A percentile compares a stretch with the other conserved stretches of the same genome.
These are phyloP conservation scores for Blastomyces parvus DNA, from an alignment of 2,329 filamentous ascomycete genomes.

Conservation along the genomic window DNA sequence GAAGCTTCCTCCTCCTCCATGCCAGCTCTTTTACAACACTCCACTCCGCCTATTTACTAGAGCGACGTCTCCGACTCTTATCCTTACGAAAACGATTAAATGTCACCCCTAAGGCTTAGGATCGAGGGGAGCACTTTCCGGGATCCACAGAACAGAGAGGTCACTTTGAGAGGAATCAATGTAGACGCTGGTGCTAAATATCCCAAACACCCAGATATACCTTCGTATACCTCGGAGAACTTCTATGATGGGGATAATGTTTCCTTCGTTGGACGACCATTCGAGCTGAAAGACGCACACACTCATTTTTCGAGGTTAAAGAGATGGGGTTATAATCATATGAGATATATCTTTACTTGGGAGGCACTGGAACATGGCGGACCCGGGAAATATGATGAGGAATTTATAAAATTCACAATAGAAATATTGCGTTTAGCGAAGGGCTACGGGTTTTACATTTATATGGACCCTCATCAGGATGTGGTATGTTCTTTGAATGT, in stretches of 20 bases:
- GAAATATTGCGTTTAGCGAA: constrained; percentile 73
- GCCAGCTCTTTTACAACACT: neutral
- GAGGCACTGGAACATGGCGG: constrained; percentile 93
- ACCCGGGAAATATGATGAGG: constrained; percentile 85
- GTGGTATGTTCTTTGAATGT: constrained; percentile 48
- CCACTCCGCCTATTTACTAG: neutral
- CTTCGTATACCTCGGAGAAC: constrained; percentile 64
- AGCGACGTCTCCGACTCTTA: neutral
- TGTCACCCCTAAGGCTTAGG: constrained; percentile 65
- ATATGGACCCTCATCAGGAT: constrained; percentile 98
- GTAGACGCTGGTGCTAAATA: constrained; percentile 84
- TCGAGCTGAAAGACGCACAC: constrained; percentile 71
- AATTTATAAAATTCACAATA: constrained; percentile 87
- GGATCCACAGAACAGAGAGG: constrained; percentile 70
- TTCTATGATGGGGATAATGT: constrained; percentile 94
- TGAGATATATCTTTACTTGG: constrained; percentile 97
- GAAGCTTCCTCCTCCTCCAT: neutral
- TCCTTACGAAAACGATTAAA: constrained; percentile 28
- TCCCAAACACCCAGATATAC: constrained; percentile 68
- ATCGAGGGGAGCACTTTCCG: constrained; percentile 82
- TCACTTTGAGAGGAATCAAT: constrained; percentile 89
- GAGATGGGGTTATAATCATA: constrained; percentile 89
- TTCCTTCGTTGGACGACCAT: constrained; percentile 79
- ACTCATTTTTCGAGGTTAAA: constrained; percentile 77
- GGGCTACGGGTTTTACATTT: constrained; percentile 86